phyloP scores from a whole-genome alignment of 257 asterid genomes.

The Solanum pennellii region DNA sequence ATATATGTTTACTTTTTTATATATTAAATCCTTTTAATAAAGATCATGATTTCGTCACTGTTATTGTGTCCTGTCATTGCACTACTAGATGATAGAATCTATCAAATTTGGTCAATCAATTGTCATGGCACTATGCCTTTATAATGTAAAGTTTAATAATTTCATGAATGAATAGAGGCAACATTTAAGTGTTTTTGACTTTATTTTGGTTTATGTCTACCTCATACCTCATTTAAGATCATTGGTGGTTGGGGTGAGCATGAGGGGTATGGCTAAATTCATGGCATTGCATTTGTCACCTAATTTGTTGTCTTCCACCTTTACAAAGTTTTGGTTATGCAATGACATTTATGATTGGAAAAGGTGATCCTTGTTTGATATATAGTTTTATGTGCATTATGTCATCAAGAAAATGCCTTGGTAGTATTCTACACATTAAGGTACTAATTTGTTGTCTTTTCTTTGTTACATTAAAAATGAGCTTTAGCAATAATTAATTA shows the following conservation, averaged over 20 bases:
- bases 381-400: neutral
- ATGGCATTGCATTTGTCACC: neutral
- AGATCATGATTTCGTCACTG: neutral
- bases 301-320: neutral
- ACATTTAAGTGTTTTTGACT: neutral
- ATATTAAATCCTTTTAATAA: no score
- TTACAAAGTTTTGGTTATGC: neutral
- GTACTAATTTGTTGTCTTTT: neutral
- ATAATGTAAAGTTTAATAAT: neutral
- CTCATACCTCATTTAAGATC: neutral
- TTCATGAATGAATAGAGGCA: neutral
- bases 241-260: neutral
- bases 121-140: neutral
- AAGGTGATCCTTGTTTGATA: neutral
- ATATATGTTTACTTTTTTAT: no score
- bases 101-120: neutral
- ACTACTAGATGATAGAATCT: neutral
- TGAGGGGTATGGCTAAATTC: neutral
- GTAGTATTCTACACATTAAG: neutral
- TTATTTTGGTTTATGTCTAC: neutral
- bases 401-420: neutral
- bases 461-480: neutral
- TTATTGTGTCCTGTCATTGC: neutral
- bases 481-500: no score
- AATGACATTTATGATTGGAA: neutral